These are phyloP conservation scores for Phytophthora crassamura DNA, from an alignment of 352 stramenopile species.

Conservation along the genomic window DNA sequence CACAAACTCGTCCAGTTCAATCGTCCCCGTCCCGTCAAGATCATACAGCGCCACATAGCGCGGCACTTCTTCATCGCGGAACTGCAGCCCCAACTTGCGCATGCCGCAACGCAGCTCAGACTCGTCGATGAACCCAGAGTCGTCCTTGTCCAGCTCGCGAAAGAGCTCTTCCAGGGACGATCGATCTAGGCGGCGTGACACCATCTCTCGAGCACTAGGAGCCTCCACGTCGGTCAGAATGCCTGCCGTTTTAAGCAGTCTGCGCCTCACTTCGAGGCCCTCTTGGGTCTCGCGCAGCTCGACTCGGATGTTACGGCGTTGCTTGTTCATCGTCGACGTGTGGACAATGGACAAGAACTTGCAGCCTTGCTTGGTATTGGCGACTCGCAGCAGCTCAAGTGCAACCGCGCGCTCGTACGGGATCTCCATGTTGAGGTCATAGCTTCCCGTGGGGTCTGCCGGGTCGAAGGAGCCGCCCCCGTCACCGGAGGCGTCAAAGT, in stretches of 20 bases:
- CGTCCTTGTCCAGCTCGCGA: constrained; percentile 68
- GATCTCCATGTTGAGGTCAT: constrained; percentile 80
- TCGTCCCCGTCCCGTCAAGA: constrained; percentile 71
- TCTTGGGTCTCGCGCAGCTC: constrained; percentile 62
- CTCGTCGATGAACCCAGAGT: constrained; percentile 73
- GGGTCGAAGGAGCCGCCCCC: constrained; percentile 76
- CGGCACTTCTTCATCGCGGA: constrained; percentile 70
- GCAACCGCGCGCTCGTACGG: constrained; percentile 79
- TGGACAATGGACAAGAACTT: constrained; percentile 84
- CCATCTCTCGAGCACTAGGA: constrained; percentile 29
- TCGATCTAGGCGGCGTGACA: constrained; percentile 46
- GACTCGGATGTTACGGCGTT: constrained; percentile 62
- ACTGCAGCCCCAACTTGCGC: constrained; percentile 50
- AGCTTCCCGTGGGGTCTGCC: constrained; percentile 70
- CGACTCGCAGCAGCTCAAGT: constrained; percentile 71
- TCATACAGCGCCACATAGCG: constrained; percentile 78
- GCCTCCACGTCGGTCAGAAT: constrained; percentile 58
- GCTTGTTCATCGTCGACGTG: constrained; percentile 44
- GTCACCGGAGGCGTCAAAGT: constrained; percentile 70
- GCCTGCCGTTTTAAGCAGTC: constrained; percentile 71
- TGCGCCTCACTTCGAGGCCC: constrained; percentile 44
- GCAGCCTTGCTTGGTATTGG: constrained; percentile 80
- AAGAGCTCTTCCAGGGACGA: constrained; percentile 65
- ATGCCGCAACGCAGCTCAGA: constrained; percentile 61
- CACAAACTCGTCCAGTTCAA: constrained; percentile 82